phyloP scores from a whole-genome alignment of 140 eudicot species.

The Anethum foeniculum region DNA sequence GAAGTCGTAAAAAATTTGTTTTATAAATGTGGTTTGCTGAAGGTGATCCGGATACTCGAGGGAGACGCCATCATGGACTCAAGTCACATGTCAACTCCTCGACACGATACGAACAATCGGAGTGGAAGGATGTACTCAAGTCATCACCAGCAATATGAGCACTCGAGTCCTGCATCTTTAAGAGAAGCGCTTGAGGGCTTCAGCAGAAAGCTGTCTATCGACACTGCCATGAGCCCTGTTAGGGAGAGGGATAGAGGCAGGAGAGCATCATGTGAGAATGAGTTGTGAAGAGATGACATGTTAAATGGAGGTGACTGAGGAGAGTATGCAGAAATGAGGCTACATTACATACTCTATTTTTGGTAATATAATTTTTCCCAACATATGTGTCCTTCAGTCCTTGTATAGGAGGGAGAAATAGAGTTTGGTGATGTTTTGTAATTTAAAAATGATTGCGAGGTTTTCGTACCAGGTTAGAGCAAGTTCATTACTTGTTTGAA shows the following conservation, averaged over 20 bases:
- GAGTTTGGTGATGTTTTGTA: not conserved
- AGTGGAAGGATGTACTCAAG: constrained; percentile 61
- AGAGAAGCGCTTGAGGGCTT: constrained; percentile 38
- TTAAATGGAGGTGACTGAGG: not conserved
- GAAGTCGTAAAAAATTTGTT: not conserved
- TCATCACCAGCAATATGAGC: constrained; percentile 21
- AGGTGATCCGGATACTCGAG: constrained; percentile 91
- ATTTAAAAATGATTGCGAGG: not conserved
- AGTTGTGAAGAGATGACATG: not conserved
- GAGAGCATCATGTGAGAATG: constrained; percentile 27
- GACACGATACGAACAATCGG: constrained; percentile 51
- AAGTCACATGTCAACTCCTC: constrained; percentile 27
- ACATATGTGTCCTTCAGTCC: not conserved
- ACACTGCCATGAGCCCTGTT: constrained; percentile 28
- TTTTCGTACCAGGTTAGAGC: not conserved
- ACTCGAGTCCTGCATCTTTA: constrained; percentile 20
- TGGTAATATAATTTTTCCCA: not conserved
- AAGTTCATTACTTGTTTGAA: not conserved
- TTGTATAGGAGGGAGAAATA: not conserved
- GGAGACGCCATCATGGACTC: constrained; percentile 86
- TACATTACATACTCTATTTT: not conserved
- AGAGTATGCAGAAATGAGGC: not conserved
- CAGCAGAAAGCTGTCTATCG: constrained; percentile 38
- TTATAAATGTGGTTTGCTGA: not conserved
- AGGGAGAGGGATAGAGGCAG: constrained; percentile 45